These are phyloP conservation scores for Oropetium thomaeum DNA, from an alignment of 176 grass and related monocot genomes.

Conservation along the genomic window DNA sequence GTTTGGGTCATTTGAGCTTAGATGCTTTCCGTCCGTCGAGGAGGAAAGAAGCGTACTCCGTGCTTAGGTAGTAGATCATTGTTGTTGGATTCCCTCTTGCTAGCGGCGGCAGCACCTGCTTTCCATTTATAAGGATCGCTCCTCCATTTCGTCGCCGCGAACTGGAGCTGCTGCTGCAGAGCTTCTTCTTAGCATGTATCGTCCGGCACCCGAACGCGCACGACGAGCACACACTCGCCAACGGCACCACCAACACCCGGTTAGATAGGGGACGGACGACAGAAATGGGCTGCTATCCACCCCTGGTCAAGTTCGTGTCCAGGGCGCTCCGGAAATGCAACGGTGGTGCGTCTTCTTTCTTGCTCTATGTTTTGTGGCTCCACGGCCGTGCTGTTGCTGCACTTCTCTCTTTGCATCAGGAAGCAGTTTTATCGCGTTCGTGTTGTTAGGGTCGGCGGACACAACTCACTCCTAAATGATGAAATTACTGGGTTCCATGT, in stretches of 20 bases:
- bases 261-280: constrained; percentile 21
- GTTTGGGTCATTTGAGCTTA: constrained; percentile 1
- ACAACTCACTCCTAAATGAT: not conserved
- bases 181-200: constrained; percentile 49
- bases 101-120: constrained; percentile 27
- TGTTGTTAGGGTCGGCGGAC: not conserved
- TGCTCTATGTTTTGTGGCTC: not conserved
- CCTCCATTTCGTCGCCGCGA: constrained; percentile 19
- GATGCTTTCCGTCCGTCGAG: constrained; percentile 36
- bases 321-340: constrained; percentile 66
- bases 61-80: constrained; percentile 38
- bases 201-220: not conserved
- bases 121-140: constrained; percentile 31
- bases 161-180: constrained; percentile 18
- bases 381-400: not conserved
- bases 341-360: constrained; percentile 49
- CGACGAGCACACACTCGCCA: not conserved
- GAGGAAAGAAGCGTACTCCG: constrained; percentile 29
- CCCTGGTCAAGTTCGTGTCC: constrained; percentile 53
- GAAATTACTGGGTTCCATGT: not conserved
- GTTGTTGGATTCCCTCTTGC: constrained; percentile 40
- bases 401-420: not conserved
- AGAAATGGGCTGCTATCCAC: constrained; percentile 86
- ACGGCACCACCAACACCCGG: not conserved
- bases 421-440: not conserved